Evolutionary conservation across 257 asterid genomes (phyloP).

Genomic region (Nicotiana knightiana): DNA sequence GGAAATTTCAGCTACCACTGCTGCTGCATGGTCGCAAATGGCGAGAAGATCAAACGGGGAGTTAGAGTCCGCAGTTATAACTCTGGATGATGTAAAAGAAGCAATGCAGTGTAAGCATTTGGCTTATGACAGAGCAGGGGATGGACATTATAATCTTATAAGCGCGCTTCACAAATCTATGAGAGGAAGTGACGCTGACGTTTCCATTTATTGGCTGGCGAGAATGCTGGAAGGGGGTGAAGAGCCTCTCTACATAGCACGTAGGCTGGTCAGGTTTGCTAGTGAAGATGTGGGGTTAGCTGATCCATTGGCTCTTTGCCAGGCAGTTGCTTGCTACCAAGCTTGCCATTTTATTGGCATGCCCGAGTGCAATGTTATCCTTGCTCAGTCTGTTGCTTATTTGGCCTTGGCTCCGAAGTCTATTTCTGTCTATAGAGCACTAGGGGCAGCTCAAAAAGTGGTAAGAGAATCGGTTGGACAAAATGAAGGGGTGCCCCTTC

Average conservation of each 20-base stretch:
- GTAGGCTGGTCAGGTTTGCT: conserved; percentile 62
- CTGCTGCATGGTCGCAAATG: conserved; percentile 22
- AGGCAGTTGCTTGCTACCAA: conserved; percentile 78
- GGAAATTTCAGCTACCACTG: conserved; percentile 56
- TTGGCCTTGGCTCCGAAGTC: conserved; percentile 83
- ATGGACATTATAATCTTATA: conserved; percentile 75
- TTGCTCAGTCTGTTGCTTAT: conserved; percentile 70
- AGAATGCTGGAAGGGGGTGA: conserved; percentile 90
- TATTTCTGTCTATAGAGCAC: conserved; percentile 51
- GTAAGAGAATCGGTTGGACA: conserved; percentile 75
- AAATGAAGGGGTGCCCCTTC: conserved; percentile 76
- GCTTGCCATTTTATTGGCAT: conserved; percentile 79
- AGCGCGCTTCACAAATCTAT: conserved; percentile 85
- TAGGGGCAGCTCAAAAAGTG: conserved; percentile 45
- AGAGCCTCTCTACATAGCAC: conserved; percentile 79
- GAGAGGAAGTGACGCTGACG: conserved; percentile 75
- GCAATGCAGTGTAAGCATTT: conserved; percentile 71
- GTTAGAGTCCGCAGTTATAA: background rate
- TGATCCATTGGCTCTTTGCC: conserved; percentile 67
- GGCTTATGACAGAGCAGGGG: conserved; percentile 70
- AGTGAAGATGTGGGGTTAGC: conserved; percentile 80
- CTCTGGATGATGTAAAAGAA: conserved; percentile 40
- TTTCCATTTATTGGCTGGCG: conserved; percentile 78
- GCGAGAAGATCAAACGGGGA: background rate
- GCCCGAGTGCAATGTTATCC: conserved; percentile 75